phyloP scores from a whole-genome alignment of 805 yeast species.

The Ogataea saltuana region DNA sequence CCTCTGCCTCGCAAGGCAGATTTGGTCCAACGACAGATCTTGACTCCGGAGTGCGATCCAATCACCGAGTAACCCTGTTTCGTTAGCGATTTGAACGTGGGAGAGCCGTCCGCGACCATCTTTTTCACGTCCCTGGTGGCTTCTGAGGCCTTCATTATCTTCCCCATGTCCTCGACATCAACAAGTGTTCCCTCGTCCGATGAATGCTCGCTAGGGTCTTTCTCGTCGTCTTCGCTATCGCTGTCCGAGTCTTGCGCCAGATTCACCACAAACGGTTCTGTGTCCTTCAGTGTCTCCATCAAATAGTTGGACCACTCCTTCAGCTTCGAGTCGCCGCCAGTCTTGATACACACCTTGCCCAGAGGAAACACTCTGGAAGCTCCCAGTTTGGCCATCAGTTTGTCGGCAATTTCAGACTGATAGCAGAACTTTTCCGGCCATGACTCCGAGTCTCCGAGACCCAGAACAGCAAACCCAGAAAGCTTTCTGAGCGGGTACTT shows the following conservation, averaged over 20 bases:
- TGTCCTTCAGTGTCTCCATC: conserved; percentile 61
- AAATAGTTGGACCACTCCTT: conserved; percentile 68
- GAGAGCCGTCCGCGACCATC: conserved; percentile 89
- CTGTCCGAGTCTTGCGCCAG: conserved; percentile 20
- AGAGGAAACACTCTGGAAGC: conserved; percentile 81
- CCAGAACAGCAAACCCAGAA: conserved; percentile 81
- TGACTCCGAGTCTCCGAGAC: conserved; percentile 83
- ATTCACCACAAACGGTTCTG: conserved; percentile 61
- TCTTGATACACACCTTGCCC: conserved; percentile 81
- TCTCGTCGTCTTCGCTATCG: conserved; percentile 12
- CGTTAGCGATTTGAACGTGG: conserved; percentile 83
- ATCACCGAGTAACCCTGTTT: conserved; percentile 93
- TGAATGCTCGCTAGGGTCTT: conserved; percentile 22
- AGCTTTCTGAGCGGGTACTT: conserved; percentile 70
- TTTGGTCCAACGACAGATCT: conserved; percentile 95
- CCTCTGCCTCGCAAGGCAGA: conserved; percentile 93
- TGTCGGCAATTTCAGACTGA: conserved; percentile 76
- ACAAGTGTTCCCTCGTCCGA: conserved; percentile 51
- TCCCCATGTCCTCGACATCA: conserved; percentile 90
- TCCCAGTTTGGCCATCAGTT: conserved; percentile 78
- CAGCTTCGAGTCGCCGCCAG: conserved; percentile 58
- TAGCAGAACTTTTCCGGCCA: conserved; percentile 85
- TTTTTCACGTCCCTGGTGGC: conserved; percentile 50
- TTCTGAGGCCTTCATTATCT: conserved; percentile 39
- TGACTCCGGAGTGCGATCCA: conserved; percentile 94